Conservation (phyloP, 495 filamentous ascomycete genomes). For the Neurospora tetrasperma region DNA sequence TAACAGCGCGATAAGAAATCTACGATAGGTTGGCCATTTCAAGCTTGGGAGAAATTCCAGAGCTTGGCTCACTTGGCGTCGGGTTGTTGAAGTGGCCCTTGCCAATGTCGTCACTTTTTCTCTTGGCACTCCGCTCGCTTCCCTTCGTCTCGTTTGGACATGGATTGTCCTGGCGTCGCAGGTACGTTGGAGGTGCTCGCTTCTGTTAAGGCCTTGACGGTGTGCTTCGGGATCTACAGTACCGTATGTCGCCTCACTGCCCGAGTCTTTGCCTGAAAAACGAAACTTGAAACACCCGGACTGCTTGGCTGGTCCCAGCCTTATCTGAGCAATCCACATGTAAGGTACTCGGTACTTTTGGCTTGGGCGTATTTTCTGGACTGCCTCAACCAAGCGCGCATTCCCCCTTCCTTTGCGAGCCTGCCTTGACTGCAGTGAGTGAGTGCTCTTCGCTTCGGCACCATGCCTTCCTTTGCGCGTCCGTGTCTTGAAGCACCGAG, state of each 20-base stretch:
- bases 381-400: not conserved
- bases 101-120: not conserved
- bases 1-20: not conserved
- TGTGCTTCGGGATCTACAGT: not conserved
- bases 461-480: not conserved
- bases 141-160: not conserved
- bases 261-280: not conserved
- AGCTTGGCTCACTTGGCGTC: not conserved
- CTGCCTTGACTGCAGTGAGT: not conserved
- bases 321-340: not conserved
- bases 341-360: not conserved
- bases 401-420: not conserved
- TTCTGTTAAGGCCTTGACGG: not conserved
- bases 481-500: not conserved
- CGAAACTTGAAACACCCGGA: not conserved
- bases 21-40: not conserved
- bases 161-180: not conserved
- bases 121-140: not conserved
- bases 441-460: not conserved
- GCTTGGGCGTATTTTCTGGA: not conserved
- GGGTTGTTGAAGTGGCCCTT: not conserved
- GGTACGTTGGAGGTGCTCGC: not conserved
- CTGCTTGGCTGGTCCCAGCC: not conserved
- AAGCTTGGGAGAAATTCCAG: not conserved
- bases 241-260: not conserved